Evolutionary conservation across 164 flowering plant species (phyloP), one percentile per base, ranked within the genome.

Genomic region (Kalanchoe fedtschenkoi): DNA sequence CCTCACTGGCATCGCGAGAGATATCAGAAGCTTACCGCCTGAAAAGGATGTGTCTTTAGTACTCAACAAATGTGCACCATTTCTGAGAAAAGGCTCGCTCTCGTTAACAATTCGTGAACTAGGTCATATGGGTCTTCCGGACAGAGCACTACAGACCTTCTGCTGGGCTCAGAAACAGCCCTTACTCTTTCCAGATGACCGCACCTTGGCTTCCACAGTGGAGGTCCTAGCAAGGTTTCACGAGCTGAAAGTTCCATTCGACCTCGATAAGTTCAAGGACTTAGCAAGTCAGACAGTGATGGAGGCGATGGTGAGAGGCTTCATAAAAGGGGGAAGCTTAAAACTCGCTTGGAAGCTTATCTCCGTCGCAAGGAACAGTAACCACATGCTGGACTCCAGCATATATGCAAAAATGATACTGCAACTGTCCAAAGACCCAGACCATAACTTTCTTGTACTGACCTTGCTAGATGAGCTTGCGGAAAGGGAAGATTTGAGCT

Each of bases 61-160:
- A 72, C 95, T 88, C 14, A 69, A 77, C 66, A 76, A 76, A 67
- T 82, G 82, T 74, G 75, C 61, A 34, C 67, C 67, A 0, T 83
- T 78, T 59, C 81, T 93, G 19, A 74, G 88, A 3, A 90, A 88
- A 58, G 97, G 97, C 6, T 90, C 97, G 1, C 74, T 93, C 19
- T 93, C 99, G 1, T 67, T 90, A 62, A 93, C 97, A 16, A 71
- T 90, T n/a, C 71, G 82, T 24, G 98, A 93, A 63, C 65, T 93
- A 73, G 98, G 98, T 51, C 92, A 85, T 44, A 80, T 90, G 91
- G 87, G 85, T 63, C 80, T 83, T 58, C 87, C 97, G 28, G 85
- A 81, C 8, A 70, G 91, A 71, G 97, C 95, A 55, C 64, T 86
- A 32, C 84, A 85, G 66, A 81, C 89, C 6, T 85, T 88, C 66